Conservation (phyloP, 2,329 filamentous ascomycete species). For the Hypoxylon rubiginosum region DNA sequence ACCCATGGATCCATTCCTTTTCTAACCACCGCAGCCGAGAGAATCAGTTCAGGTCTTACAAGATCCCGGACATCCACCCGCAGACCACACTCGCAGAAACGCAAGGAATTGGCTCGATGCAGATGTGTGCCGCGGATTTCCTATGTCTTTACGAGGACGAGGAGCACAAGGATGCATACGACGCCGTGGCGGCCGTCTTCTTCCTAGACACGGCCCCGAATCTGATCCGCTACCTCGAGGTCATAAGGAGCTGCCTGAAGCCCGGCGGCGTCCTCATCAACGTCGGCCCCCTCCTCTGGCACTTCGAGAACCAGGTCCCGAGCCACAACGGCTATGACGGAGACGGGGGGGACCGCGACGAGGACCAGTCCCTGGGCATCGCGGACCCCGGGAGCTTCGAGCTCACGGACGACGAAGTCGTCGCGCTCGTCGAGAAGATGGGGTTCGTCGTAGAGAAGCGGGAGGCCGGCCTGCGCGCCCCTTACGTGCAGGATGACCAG, state of each 20-base stretch:
- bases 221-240: slow-evolving; percentile 88
- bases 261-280: slow-evolving; percentile 88
- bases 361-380: slow-evolving; percentile 73
- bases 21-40: slow-evolving; percentile 83
- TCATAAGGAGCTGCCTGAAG: slow-evolving; percentile 82
- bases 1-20: slow-evolving; percentile 89
- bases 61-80: slow-evolving; percentile 85
- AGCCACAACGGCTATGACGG: slow-evolving; percentile 68
- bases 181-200: slow-evolving; percentile 91
- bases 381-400: slow-evolving; percentile 92
- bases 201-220: slow-evolving; percentile 98
- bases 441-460: slow-evolving; percentile 81
- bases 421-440: slow-evolving; percentile 77
- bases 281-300: slow-evolving; percentile 92
- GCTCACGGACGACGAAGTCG: slow-evolving; percentile 88
- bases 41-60: slow-evolving; percentile 80
- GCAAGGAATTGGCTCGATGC: slow-evolving; percentile 74
- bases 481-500: slow-evolving; percentile 86
- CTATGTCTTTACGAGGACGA: slow-evolving; percentile 82
- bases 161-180: slow-evolving; percentile 73
- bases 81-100: slow-evolving; percentile 63
- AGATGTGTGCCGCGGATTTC: slow-evolving; percentile 95
- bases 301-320: slow-evolving; percentile 84
- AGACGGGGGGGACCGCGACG: slow-evolving; percentile 64
- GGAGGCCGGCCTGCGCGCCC: slow-evolving; percentile 73